Base-by-base conservation (phyloP, 2,329 filamentous ascomycete species). In the Penicillium sp. region DNA sequence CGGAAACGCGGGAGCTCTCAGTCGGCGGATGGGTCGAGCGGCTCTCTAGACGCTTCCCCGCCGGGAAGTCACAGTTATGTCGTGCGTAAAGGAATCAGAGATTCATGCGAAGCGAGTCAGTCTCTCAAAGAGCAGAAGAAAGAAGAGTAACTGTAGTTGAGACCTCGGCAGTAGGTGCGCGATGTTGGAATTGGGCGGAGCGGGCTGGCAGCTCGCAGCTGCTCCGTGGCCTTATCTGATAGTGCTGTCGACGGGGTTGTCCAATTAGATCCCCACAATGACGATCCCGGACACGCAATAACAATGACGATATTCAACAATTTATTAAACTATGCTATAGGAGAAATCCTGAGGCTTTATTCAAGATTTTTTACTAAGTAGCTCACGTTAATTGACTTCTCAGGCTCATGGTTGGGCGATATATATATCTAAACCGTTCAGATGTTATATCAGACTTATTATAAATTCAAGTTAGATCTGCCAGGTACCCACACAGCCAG, bases 151-250 rank as follows among this genome's bases (percentile, higher is more conserved):
- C 19, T 31, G 11, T 16, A 16, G 21, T 37, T 10, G 19, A 37
- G 29, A 16, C 16, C 28, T 33, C 24, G 19, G 44, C 37, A n/a
- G 44, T 43, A 37, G 44, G 45, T 21, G 10, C 29, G 39, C 29
- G 50, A 52, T 34, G 31, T 24, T 49, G 48, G 19, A 51, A 47
- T 50, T 45, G 44, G 43, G 51, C 47, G 54, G 52, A 64, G 61
- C 51, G 16, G 34, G 4, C 33, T n/a, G 18, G 34, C 16, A 10
- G 24, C 24, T 10, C 48, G 56, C 51, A 62, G 54, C 52, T 63
- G 63, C 61, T 65, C 55, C 63, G 63, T 65, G 63, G 63, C 63
- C 61, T 65, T 64, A 65, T 65, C 63, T 54, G 62, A 63, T 64
- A 55, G 54, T 40, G 45, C n/a, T n/a, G n/a, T n/a, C n/a, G n/a